Evolutionary conservation across 208 protist species (phyloP), one percentile per base, ranked within the genome.

Genomic region (Leishmania martiniquensis): DNA sequence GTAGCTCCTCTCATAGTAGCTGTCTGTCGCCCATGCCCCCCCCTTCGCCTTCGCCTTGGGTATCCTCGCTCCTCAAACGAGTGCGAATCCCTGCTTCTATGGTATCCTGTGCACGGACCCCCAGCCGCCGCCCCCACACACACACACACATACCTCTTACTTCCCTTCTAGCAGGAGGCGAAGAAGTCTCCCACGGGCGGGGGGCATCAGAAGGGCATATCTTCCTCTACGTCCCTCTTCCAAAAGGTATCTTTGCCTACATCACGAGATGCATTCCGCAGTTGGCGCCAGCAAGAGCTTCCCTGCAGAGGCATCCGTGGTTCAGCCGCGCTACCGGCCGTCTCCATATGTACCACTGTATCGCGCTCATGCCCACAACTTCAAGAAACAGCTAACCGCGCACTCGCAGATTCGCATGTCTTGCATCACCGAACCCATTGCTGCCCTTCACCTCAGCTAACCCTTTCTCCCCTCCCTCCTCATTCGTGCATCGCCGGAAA

Each of bases 281-380:
- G 45, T 25, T 54, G 39, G 29, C 34, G 44, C 29, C 69, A 44
- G 17, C 32, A 73, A 44, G 25, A 68, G 13, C 32, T 25, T 47
- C 7, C 17, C 39, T 45, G 29, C 29, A 6, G 29, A n/a, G n/a
- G n/a, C 57, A 37, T 39, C 66, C 34, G 45, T 47, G 9, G 44
- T n/a, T 22, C 39, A 45, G 45, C 42, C 25, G 10, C 12, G 44
- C 37, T 1, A 17, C 66, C 66, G 25, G 66, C 44, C 13, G 73
- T 82, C 60, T 77, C 72, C 22, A n/a, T 77, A 67, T 51, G 72
- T 77, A 4, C 78, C 78, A 29, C 78, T 42, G n/a, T 81, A 81
- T 52, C 70, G 77, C 6, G 77, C 49, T 4, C 6, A 75, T 22
- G 65, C 65, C 2, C 37, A 74, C 45, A n/a, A 15, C 32, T 82